Percentiles rank a stretch among this genome's conserved stretches.
These are phyloP conservation scores for Ogataea salicorniae DNA, from an alignment of 805 yeast genomes.

Conservation along the genomic window DNA sequence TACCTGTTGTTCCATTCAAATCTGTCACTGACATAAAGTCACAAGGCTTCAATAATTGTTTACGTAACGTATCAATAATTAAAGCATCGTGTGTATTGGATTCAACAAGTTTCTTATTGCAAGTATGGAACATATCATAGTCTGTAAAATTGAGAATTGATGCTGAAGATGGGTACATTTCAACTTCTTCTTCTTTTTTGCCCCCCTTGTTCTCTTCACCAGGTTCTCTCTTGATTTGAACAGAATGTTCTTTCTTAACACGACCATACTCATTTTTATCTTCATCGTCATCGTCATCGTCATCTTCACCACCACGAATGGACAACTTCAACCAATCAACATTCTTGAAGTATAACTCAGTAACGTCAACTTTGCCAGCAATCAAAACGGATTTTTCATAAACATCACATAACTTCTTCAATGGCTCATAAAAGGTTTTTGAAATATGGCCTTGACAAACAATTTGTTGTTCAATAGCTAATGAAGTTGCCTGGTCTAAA, in stretches of 20 bases:
- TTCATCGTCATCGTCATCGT: slow-evolving; percentile 7
- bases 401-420: slow-evolving; percentile 42
- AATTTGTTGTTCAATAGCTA: slow-evolving; percentile 55
- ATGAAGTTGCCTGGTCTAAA: slow-evolving; percentile 35
- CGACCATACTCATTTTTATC: not conserved
- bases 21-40: slow-evolving; percentile 15
- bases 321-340: slow-evolving; percentile 56
- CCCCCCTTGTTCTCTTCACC: not conserved
- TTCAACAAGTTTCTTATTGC: slow-evolving; percentile 16
- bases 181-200: not conserved
- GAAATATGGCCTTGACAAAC: slow-evolving; percentile 61
- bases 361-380: slow-evolving; percentile 41
- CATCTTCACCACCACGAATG: slow-evolving; percentile 6
- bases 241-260: slow-evolving; percentile 22
- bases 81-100: slow-evolving; percentile 24
- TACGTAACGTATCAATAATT: slow-evolving; percentile 29
- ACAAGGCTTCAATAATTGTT: slow-evolving; percentile 26
- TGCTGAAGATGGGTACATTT: slow-evolving; percentile 1
- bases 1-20: not conserved
- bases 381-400: slow-evolving; percentile 36
- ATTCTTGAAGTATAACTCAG: slow-evolving; percentile 58
- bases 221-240: not conserved
- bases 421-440: slow-evolving; percentile 30
- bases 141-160: slow-evolving; percentile 20
- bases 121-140: slow-evolving; percentile 9